Evolutionary conservation across 169 alveolate species (phyloP).

Genomic region (Toxoplasma gondii): DNA sequence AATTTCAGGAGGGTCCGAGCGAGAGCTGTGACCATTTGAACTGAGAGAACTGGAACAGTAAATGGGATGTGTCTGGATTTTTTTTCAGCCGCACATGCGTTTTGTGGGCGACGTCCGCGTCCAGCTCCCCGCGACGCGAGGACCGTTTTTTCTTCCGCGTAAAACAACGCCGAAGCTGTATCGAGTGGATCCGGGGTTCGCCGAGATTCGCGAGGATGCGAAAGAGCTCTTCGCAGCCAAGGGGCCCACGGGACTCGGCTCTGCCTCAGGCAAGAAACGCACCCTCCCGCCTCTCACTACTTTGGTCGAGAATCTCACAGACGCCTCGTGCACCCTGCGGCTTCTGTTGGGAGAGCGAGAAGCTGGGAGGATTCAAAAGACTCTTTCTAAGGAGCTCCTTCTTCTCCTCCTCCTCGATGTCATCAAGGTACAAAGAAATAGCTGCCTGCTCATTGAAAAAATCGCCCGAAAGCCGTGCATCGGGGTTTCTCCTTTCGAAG

Average conservation of each 20-base stretch:
- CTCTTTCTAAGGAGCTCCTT: background rate
- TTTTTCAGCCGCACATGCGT: background rate
- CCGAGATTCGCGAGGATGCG: slow-evolving; percentile 18
- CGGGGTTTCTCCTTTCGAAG: too few relatives aligned
- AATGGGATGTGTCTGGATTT: background rate
- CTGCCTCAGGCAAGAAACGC: background rate
- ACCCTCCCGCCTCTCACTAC: background rate
- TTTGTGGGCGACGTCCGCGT: slow-evolving; percentile 31
- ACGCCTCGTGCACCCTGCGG: slow-evolving; percentile 3
- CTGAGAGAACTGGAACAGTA: too few relatives aligned
- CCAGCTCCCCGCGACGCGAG: background rate
- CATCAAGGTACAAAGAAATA: background rate
- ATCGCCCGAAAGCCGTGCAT: too few relatives aligned
- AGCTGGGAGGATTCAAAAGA: background rate
- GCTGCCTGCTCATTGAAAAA: too few relatives aligned
- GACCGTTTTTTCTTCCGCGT: background rate
- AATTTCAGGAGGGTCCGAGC: too few relatives aligned
- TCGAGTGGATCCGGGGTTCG: background rate
- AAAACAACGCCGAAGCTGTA: background rate
- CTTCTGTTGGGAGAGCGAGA: slow-evolving; percentile 12
- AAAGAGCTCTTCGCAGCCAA: background rate
- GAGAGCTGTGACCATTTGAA: too few relatives aligned
- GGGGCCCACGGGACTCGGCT: background rate
- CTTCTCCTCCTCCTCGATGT: slow-evolving; percentile 18
- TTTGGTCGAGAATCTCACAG: background rate